phyloP scores from a whole-genome alignment of 768 basidiomycete species.

The Auricularia auricula-judae region DNA sequence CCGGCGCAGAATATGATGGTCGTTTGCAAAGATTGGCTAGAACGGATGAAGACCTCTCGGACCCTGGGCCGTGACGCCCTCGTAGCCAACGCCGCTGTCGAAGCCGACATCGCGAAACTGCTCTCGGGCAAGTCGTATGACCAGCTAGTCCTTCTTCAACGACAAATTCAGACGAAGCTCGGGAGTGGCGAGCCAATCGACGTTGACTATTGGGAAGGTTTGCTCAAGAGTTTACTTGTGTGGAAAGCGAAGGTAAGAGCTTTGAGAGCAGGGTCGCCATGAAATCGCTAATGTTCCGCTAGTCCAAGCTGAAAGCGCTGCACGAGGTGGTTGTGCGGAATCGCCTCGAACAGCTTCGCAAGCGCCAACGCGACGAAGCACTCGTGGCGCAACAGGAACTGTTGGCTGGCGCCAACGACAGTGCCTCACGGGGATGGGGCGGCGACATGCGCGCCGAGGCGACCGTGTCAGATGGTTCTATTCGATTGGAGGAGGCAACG shows the following conservation, averaged over 20 bases:
- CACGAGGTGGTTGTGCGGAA: constrained; percentile 97
- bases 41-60: constrained; percentile 53
- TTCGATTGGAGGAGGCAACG: constrained; percentile 19
- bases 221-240: constrained; percentile 84
- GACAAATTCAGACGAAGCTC: constrained; percentile 79
- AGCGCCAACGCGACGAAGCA: constrained; percentile 92
- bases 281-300: not conserved
- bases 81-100: constrained; percentile 68
- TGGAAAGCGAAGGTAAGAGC: constrained; percentile 85
- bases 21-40: constrained; percentile 83
- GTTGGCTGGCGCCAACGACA: constrained; percentile 62
- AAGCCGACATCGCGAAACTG: constrained; percentile 70
- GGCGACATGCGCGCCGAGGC: constrained; percentile 26
- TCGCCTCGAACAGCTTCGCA: constrained; percentile 89
- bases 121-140: constrained; percentile 80
- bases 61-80: constrained; percentile 37
- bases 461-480: constrained; percentile 21
- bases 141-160: constrained; percentile 72
- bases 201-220: constrained; percentile 93
- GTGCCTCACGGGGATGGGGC: constrained; percentile 37
- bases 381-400: constrained; percentile 87
- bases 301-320: constrained; percentile 85
- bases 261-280: constrained; percentile 1
- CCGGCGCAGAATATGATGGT: constrained; percentile 83
- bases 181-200: constrained; percentile 90